A percentile compares a stretch with the other conserved stretches of the same genome.
phyloP scores from a whole-genome alignment of 2,329 filamentous ascomycete genomes.

The Aspergillus brunneoviolaceus region DNA sequence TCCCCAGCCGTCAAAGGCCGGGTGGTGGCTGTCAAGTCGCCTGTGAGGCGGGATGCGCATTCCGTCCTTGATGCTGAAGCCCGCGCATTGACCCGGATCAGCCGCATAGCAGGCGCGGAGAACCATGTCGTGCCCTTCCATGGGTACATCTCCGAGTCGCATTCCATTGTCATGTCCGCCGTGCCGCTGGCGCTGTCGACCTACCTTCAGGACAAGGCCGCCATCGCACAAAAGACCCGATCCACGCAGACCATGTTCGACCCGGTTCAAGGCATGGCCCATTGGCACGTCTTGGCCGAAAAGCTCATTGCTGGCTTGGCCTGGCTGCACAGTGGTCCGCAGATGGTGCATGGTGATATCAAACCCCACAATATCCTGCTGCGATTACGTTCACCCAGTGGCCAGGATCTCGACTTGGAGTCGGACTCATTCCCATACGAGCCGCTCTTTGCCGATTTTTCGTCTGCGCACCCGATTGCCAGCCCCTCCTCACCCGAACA shows the following conservation, averaged over 20 bases:
- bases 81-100: slow-evolving; percentile 41
- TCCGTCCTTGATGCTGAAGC: slow-evolving; percentile 46
- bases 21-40: slow-evolving; percentile 48
- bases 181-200: slow-evolving; percentile 44
- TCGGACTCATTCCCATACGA: slow-evolving; percentile 35
- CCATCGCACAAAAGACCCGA: slow-evolving; percentile 27
- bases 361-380: slow-evolving; percentile 50
- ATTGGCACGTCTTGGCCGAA: slow-evolving; percentile 43
- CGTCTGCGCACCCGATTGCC: slow-evolving; percentile 35
- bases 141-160: slow-evolving; percentile 40
- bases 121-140: slow-evolving; percentile 46
- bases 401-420: slow-evolving; percentile 5
- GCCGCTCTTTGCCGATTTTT: slow-evolving; percentile 48
- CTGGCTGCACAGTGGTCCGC: slow-evolving; percentile 44
- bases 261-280: slow-evolving; percentile 41
- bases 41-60: slow-evolving; percentile 41
- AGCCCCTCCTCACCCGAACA: slow-evolving; percentile 14
- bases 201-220: slow-evolving; percentile 41
- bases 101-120: slow-evolving; percentile 31
- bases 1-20: slow-evolving; percentile 34
- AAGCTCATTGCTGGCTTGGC: slow-evolving; percentile 42
- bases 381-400: slow-evolving; percentile 19
- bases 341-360: slow-evolving; percentile 50
- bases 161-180: slow-evolving; percentile 47
- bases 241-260: slow-evolving; percentile 47